Conservation (phyloP, 768 basidiomycete species). For the Mycena galopus region DNA sequence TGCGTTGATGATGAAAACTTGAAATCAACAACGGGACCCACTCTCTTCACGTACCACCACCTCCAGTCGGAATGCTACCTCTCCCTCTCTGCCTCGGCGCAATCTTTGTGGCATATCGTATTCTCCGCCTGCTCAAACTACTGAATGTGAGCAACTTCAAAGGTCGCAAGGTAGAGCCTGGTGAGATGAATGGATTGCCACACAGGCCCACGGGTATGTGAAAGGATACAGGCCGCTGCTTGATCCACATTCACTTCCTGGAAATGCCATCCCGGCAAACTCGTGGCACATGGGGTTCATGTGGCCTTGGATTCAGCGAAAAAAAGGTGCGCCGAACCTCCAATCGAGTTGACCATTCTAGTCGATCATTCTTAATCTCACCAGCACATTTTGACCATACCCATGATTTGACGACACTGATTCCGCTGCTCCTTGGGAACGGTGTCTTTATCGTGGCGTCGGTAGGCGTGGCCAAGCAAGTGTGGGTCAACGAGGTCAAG, state of each 20-base stretch:
- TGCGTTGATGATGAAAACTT: no score
- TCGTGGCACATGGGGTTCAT: slow-evolving; percentile 34
- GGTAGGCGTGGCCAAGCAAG: slow-evolving; percentile 18
- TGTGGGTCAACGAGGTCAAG: slow-evolving; percentile 30
- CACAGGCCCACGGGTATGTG: slow-evolving; percentile 25
- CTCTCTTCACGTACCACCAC: no score
- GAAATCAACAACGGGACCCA: no score
- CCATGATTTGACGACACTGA: slow-evolving; percentile 29
- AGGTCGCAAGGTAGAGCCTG: no score
- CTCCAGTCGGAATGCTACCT: no score
- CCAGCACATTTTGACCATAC: slow-evolving; percentile 32
- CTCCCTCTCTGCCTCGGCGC: no score
- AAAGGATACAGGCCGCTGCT: slow-evolving; percentile 28
- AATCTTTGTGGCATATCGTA: no score
- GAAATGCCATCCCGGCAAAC: slow-evolving; percentile 23
- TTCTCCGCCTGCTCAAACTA: no score
- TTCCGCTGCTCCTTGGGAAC: slow-evolving; percentile 26
- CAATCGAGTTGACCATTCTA: no score
- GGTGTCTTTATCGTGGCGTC: slow-evolving; percentile 26
- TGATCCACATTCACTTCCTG: slow-evolving; percentile 27
- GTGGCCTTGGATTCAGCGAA: slow-evolving; percentile 31
- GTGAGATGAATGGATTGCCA: no score
- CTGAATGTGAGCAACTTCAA: not conserved
- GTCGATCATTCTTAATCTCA: not conserved
- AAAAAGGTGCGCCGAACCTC: not conserved